These are phyloP conservation scores for Serendipita sp. DNA, from an alignment of 768 basidiomycete genomes.

Conservation along the genomic window DNA sequence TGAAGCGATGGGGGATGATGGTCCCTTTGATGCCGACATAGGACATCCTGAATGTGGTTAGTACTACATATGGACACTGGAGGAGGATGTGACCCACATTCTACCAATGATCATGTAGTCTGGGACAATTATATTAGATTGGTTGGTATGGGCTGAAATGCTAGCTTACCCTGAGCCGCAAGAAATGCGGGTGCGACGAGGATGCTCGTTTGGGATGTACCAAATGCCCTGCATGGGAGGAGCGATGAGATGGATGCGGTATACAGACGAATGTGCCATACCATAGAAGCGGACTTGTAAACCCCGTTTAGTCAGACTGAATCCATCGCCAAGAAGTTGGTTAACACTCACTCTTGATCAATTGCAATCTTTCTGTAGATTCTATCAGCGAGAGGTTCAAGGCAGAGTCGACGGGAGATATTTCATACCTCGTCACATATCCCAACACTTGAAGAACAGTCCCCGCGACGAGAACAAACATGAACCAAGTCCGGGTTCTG, in stretches of 20 bases:
- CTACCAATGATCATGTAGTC: constrained; percentile 11
- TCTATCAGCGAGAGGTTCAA: not conserved
- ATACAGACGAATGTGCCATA: not conserved
- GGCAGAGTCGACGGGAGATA: not conserved
- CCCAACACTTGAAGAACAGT: constrained; percentile 3
- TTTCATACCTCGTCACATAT: constrained; percentile 4
- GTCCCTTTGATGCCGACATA: constrained; percentile 8
- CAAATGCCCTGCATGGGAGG: not conserved
- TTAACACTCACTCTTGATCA: constrained; percentile 4
- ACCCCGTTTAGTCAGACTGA: not conserved
- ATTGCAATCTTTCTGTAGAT: not conserved
- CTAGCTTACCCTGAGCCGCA: constrained; percentile 8
- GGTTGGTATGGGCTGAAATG: not conserved
- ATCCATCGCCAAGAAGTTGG: not conserved
- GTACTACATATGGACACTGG: not conserved
- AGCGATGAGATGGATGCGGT: too few species aligned
- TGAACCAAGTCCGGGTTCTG: not conserved
- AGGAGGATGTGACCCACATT: not conserved
- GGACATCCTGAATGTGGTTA: constrained; percentile 4
- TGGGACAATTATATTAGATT: not conserved
- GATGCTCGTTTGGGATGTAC: constrained; percentile 6
- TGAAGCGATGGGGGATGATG: constrained; percentile 6
- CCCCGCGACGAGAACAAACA: constrained; percentile 1
- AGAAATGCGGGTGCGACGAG: constrained; percentile 11
- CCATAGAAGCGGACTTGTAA: not conserved